Conservation (phyloP, 805 yeast genomes). For the Candida saitoana region DNA sequence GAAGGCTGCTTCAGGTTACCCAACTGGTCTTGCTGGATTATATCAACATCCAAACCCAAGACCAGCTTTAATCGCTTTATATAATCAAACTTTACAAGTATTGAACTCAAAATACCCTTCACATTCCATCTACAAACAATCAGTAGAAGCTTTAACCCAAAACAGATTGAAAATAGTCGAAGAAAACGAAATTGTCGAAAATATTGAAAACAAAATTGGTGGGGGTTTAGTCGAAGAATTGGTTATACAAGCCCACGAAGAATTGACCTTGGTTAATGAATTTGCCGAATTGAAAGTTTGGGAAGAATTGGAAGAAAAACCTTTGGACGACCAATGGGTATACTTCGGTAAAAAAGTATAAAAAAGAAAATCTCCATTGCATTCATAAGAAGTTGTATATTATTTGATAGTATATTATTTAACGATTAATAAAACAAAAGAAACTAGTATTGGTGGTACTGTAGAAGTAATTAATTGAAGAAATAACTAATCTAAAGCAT, state of each 20-base stretch:
- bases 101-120: slow-evolving; percentile 62
- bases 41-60: slow-evolving; percentile 80
- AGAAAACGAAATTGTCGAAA: slow-evolving; percentile 53
- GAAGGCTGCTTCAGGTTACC: slow-evolving; percentile 58
- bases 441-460: too few relatives aligned
- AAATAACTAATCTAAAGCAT: too few relatives aligned
- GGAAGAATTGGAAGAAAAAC: slow-evolving; percentile 79
- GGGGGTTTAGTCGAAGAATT: slow-evolving; percentile 83
- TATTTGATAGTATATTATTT: too few relatives aligned
- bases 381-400: too few relatives aligned
- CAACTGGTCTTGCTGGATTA: slow-evolving; percentile 79
- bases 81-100: slow-evolving; percentile 61
- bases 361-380: too few relatives aligned
- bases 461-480: too few relatives aligned
- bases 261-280: slow-evolving; percentile 61
- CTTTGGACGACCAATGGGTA: slow-evolving; percentile 79
- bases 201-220: slow-evolving; percentile 71
- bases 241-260: slow-evolving; percentile 78
- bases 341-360: slow-evolving; percentile 66
- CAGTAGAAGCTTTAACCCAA: slow-evolving; percentile 67
- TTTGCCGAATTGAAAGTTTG: slow-evolving; percentile 68
- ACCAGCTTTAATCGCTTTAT: slow-evolving; percentile 68
- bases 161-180: slow-evolving; percentile 67
- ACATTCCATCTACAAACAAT: slow-evolving; percentile 69
- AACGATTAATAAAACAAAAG: too few relatives aligned